Evolutionary conservation across 2,329 filamentous ascomycete species (phyloP), one percentile per base, ranked within the genome.

Genomic region (Trichophyton verrucosum): DNA sequence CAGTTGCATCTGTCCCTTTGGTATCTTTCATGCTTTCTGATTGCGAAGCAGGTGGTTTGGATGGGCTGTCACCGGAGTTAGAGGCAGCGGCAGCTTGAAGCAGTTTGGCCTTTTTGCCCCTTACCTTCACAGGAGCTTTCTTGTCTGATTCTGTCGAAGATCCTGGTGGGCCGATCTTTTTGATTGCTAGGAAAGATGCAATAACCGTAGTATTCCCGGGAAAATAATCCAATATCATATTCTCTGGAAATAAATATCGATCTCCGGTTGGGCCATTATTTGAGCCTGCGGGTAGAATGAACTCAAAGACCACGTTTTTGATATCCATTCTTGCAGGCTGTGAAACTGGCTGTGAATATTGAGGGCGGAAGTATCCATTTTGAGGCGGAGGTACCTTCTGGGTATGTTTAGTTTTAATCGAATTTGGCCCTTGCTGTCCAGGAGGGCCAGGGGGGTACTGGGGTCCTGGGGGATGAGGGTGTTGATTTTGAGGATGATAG

Each of bases 251-350:
- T 1, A 79, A 65, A 65, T 76, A 80, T 20, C 78, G 73, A 65
- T 80, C 78, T 9, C 76, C 75, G 5, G 73, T 75, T 8, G 72
- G 73, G 36, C 73, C 71, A 62, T 76, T 74, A 2, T 70, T 70
- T 0, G 74, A 74, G 1, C 73, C 73, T 42, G 75, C 75, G 1
- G 74, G 73, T 2, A 73, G 73, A 60, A 74, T 73, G 42, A 79
- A 78, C 63, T 80, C 78, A 53, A 80, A 74, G 8, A 79, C 75
- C 4, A 80, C 73, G 2, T 76, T 72, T 64, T 75, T 78, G 64
- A 77, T 75, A 59, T 74, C 71, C 2, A 73, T 63, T 60, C 74
- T 75, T 8, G 72, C 67, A 5, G 72, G 66, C 24, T 68, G 68
- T 6, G 67, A 65, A 27, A 64, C 66, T 49, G 68, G 67, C 46